These are phyloP conservation scores for Sporothrix humicola DNA, from an alignment of 2,329 filamentous ascomycete genomes.

Conservation along the genomic window DNA sequence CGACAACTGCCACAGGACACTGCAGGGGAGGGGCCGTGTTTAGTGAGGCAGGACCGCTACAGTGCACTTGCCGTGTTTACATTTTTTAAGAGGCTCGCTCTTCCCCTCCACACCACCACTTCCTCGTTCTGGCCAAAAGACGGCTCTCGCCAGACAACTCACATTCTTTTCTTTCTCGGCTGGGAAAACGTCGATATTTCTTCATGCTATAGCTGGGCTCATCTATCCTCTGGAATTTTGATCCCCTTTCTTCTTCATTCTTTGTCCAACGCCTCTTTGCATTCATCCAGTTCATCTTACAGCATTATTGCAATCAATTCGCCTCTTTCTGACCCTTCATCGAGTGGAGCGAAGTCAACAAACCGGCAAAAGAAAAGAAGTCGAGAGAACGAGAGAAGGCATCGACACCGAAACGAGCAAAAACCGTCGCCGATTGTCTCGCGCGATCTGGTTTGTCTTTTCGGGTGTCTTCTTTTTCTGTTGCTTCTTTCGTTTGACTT, in stretches of 20 bases:
- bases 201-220: constrained; percentile 34
- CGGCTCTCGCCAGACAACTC: constrained; percentile 29
- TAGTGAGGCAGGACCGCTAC: constrained; percentile 15
- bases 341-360: constrained; percentile 25
- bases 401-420: constrained; percentile 6
- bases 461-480: neutral
- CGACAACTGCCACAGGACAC: constrained; percentile 24
- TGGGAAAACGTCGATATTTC: constrained; percentile 30
- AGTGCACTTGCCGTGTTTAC: constrained; percentile 39
- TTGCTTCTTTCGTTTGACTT: neutral
- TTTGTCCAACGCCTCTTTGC: constrained; percentile 28
- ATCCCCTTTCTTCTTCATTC: constrained; percentile 33
- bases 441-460: neutral
- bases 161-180: constrained; percentile 32
- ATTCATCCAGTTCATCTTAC: constrained; percentile 35
- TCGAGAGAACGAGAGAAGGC: neutral
- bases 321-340: neutral
- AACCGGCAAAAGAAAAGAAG: neutral
- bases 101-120: constrained; percentile 34
- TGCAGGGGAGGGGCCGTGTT: constrained; percentile 31
- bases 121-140: constrained; percentile 20
- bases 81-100: constrained; percentile 37
- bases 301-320: constrained; percentile 28
- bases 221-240: constrained; percentile 33
- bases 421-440: constrained; percentile 14